Evolutionary conservation across 345 rosid species (phyloP).

Genomic region (Gossypium stocksii): DNA sequence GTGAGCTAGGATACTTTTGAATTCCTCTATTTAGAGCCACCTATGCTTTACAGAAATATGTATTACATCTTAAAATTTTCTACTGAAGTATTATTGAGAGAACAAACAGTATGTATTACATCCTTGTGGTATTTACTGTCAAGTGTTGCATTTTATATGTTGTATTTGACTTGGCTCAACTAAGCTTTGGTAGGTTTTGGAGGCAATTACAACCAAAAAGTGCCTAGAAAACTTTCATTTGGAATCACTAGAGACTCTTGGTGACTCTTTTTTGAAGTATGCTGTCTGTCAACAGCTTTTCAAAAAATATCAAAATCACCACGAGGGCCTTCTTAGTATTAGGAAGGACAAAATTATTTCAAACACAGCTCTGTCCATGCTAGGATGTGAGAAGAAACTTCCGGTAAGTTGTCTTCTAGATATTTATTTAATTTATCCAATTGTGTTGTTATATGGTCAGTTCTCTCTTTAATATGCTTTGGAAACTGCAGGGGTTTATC

Average conservation of each 20-base stretch:
- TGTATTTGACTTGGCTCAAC: conserved; percentile 2
- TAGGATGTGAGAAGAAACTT: conserved; percentile 64
- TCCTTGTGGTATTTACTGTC: too few relatives aligned
- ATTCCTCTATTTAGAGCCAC: not conserved
- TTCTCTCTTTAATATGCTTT: not conserved
- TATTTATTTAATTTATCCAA: not conserved
- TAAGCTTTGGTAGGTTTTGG: conserved; percentile 53
- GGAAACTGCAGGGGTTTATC: conserved; percentile 63
- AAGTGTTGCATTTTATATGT: not conserved
- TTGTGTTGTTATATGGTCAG: not conserved
- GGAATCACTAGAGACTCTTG: conserved; percentile 93
- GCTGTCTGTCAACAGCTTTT: conserved; percentile 74
- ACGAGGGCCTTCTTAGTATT: conserved; percentile 78
- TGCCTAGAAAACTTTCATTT: conserved; percentile 78
- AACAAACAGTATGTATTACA: too few relatives aligned
- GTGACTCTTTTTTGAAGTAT: conserved; percentile 90
- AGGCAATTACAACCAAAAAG: conserved; percentile 78
- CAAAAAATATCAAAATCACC: conserved; percentile 38
- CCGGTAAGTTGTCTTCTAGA: conserved; percentile 42
- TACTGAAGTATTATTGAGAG: too few relatives aligned
- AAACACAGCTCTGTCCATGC: conserved; percentile 63
- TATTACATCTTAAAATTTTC: too few relatives aligned
- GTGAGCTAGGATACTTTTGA: conserved; percentile 27
- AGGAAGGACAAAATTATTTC: conserved; percentile 57
- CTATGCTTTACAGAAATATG: not conserved